Base-by-base conservation (phyloP, 169 alveolate species). In the Amoebophrya sp. region DNA sequence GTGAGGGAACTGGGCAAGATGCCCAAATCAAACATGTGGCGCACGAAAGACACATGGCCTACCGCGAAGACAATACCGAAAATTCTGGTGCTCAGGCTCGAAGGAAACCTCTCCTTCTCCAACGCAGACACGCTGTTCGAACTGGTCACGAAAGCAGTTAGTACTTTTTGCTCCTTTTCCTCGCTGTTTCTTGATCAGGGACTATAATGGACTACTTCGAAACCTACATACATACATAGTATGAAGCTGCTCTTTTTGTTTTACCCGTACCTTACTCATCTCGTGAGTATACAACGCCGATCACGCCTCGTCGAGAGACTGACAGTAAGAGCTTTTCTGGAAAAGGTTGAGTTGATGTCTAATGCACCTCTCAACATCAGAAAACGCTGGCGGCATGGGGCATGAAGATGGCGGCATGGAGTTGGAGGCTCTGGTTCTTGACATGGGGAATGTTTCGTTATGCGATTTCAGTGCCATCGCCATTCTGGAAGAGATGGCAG, bases 91-190 rank as follows among this genome's bases (percentile, higher is more conserved):
- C 26, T 65, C 39, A 29, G 83, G 33, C 83, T 65, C 36, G 83
- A 65, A 18, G 83, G 83, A 1, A 65, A 65, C n/a, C 83, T 65
- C 18, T 47, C 83, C 83, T 65, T 65, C 26, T 6, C 33, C 36
- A 65, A 65, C 83, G 83, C 83, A 18, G 83, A 65, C 26, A 18
- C 83, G 83, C 83, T 65, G 83, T 65, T 65, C 26, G 83, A 65
- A 1, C 39, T 26, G 33, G n/a, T 65, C 2, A 65, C 83, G 36
- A 65, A 65, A 36, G 10, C 0, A 29, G 83, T 65, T 65, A 36
- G 83, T 65, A 65, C n/a, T 6, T 6, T 65, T 6, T 26, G 83
- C n/a, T 26, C 1, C n/a, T 6, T 26, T n/a, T n/a, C n/a, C n/a
- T n/a, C n/a, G n/a, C n/a, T n/a, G n/a, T n/a, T n/a, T n/a, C n/a